These are phyloP conservation scores for Pistacia atlantica DNA, from an alignment of 345 rosid species.

Conservation along the genomic window DNA sequence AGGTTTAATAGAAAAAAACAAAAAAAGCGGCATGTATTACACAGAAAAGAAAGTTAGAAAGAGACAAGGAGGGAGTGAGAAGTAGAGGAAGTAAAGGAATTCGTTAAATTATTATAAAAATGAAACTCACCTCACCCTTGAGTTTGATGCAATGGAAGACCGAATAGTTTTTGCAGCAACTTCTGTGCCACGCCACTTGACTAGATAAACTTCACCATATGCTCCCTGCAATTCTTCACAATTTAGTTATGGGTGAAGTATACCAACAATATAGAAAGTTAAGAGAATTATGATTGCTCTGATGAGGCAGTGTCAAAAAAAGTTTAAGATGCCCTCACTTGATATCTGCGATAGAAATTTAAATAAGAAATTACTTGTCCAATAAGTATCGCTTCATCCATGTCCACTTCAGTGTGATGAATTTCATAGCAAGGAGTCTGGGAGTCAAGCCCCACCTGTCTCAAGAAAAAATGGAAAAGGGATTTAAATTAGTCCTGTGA, in stretches of 20 bases:
- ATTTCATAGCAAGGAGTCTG: slow-evolving; percentile 52
- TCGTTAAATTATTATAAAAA: neutral
- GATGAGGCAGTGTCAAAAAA: neutral
- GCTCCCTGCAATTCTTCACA: slow-evolving; percentile 43
- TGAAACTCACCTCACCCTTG: slow-evolving; percentile 55
- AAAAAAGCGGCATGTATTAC: too few relatives aligned
- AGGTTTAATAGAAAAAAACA: too few relatives aligned
- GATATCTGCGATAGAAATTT: slow-evolving; percentile 17
- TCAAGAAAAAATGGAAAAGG: slow-evolving; percentile 18
- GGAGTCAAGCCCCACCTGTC: slow-evolving; percentile 57
- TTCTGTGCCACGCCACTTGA: slow-evolving; percentile 71
- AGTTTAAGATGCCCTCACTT: neutral
- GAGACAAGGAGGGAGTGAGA: neutral
- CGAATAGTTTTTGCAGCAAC: slow-evolving; percentile 71
- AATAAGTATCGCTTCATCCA: slow-evolving; percentile 49
- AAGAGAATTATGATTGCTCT: slow-evolving; percentile 5
- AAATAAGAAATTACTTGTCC: slow-evolving; percentile 52
- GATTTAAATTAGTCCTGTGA: neutral
- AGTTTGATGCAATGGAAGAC: slow-evolving; percentile 64
- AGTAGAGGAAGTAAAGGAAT: neutral
- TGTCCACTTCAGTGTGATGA: slow-evolving; percentile 41
- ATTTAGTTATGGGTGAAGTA: slow-evolving; percentile 10
- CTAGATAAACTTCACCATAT: slow-evolving; percentile 62
- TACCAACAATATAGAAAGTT: neutral
- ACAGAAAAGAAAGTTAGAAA: neutral